phyloP scores from a whole-genome alignment of 108 stramenopile species.

The Skeletonema menzelii region DNA sequence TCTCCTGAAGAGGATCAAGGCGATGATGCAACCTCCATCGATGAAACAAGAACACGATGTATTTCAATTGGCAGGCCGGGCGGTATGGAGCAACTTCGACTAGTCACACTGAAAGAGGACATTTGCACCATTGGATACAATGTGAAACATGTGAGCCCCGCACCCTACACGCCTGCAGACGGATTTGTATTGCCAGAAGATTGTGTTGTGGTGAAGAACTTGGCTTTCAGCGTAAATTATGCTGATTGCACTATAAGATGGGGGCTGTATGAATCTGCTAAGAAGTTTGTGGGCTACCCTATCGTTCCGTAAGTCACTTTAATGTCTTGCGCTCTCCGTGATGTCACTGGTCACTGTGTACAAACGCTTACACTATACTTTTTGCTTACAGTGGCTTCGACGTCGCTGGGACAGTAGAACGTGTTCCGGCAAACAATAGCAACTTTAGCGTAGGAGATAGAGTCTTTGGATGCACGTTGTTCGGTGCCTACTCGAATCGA shows the following conservation, averaged over 20 bases:
- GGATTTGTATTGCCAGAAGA: conserved; percentile 31
- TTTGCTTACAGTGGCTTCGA: conserved; percentile 64
- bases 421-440: conserved; percentile 25
- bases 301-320: conserved; percentile 59
- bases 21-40: conserved; percentile 2
- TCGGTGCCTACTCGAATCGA: conserved; percentile 81
- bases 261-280: conserved; percentile 88
- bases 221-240: conserved; percentile 81
- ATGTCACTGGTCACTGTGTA: no score
- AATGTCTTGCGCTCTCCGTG: no score
- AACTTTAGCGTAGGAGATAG: conserved; percentile 62
- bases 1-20: conserved; percentile 41
- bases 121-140: conserved; percentile 86
- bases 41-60: conserved; percentile 34
- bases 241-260: conserved; percentile 87
- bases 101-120: conserved; percentile 59
- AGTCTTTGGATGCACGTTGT: conserved; percentile 85
- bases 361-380: no score
- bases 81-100: conserved; percentile 75
- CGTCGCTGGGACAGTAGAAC: conserved; percentile 72
- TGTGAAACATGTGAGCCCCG: conserved; percentile 40
- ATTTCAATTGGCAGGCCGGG: conserved; percentile 84
- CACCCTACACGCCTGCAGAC: conserved; percentile 37
- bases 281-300: conserved; percentile 87
- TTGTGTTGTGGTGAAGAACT: conserved; percentile 62